A percentile compares a stretch with the other conserved stretches of the same genome.
These are phyloP conservation scores for Sugiyamaella lignohabitans DNA, from an alignment of 805 yeast species.

Conservation along the genomic window DNA sequence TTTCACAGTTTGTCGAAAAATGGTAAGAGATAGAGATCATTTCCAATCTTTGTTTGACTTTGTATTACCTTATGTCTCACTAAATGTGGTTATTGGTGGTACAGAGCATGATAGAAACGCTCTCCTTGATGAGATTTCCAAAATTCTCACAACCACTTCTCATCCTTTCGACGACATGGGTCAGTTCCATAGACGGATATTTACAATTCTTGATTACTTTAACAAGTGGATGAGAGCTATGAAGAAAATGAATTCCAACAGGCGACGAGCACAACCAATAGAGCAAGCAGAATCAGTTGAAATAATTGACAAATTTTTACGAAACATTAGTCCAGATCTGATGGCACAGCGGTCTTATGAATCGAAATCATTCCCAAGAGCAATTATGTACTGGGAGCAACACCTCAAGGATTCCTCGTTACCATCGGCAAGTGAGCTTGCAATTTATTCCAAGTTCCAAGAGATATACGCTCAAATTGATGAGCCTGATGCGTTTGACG, in stretches of 20 bases:
- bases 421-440: conserved; percentile 27
- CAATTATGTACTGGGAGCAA: conserved; percentile 79
- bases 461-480: conserved; percentile 79
- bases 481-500: conserved; percentile 86
- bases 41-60: conserved; percentile 54
- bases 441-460: conserved; percentile 41
- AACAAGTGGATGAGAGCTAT: conserved; percentile 54
- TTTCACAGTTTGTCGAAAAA: conserved; percentile 54
- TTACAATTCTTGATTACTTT: conserved; percentile 64
- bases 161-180: conserved; percentile 42
- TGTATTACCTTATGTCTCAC: conserved; percentile 67
- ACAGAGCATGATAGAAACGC: conserved; percentile 35
- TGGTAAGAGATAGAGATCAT: conserved; percentile 61
- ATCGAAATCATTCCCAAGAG: conserved; percentile 80
- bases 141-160: conserved; percentile 47
- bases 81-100: conserved; percentile 53
- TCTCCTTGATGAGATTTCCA: conserved; percentile 52
- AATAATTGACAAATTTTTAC: conserved; percentile 37
- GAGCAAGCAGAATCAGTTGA: conserved; percentile 1
- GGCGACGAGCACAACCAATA: conserved; percentile 14
- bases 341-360: conserved; percentile 76
- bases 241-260: conserved; percentile 13
- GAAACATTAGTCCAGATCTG: conserved; percentile 54
- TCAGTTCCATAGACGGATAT: conserved; percentile 51
- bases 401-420: conserved; percentile 43